phyloP scores from a whole-genome alignment of 768 basidiomycete genomes.

The Rhodosporidiobolus sp. region DNA sequence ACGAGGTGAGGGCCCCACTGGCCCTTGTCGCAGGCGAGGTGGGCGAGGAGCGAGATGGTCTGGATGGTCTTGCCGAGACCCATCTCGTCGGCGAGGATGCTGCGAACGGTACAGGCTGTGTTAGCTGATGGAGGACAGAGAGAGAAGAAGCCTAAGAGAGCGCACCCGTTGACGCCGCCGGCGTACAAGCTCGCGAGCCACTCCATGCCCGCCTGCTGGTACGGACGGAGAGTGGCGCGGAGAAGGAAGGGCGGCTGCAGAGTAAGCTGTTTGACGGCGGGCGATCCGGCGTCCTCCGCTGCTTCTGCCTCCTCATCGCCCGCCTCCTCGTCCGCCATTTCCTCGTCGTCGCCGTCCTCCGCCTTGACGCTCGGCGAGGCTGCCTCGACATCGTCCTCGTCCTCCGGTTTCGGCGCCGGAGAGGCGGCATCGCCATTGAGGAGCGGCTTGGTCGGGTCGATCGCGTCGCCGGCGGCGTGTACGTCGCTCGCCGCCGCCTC shows the following conservation, averaged over 20 bases:
- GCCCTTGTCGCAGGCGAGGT: conserved; percentile 65
- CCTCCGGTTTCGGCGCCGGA: conserved; percentile 11
- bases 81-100: conserved; percentile 38
- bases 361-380: conserved; percentile 29
- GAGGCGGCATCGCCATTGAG: neutral
- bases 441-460: neutral
- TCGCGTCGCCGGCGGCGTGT: neutral
- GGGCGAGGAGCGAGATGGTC: conserved; percentile 89
- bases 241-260: conserved; percentile 51
- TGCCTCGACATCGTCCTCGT: conserved; percentile 9
- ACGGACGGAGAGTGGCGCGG: conserved; percentile 52
- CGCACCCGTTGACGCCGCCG: conserved; percentile 51
- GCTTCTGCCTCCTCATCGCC: conserved; percentile 29
- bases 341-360: conserved; percentile 26
- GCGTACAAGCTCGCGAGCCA: conserved; percentile 53
- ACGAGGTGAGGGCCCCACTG: conserved; percentile 78
- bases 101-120: neutral
- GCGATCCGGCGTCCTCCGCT: conserved; percentile 32
- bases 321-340: conserved; percentile 29
- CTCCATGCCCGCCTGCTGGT: conserved; percentile 54
- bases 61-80: conserved; percentile 70
- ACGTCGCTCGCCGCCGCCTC: neutral
- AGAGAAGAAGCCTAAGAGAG: neutral
- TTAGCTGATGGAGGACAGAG: no score
- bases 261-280: conserved; percentile 26